Percentiles rank a stretch among this genome's conserved stretches.
Evolutionary conservation across 495 filamentous ascomycete species (phyloP).

Genomic region (Neurospora sp.): DNA sequence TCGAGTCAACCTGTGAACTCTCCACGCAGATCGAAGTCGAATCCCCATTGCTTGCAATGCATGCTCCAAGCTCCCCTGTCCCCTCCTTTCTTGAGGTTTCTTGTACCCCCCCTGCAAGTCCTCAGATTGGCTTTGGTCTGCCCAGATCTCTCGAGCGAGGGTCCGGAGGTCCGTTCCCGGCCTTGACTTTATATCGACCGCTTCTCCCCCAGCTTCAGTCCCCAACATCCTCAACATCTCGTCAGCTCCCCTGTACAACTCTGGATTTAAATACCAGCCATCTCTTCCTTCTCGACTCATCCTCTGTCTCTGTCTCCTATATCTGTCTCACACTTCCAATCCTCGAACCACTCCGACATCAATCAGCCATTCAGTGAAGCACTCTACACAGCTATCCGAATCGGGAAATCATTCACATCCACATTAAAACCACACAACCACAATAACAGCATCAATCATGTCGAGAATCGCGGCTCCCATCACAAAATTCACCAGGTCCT

Average conservation of each 20-base stretch:
- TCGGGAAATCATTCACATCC: background rate
- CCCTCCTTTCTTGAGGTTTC: background rate
- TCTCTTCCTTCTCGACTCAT: background rate
- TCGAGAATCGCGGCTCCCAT: constrained; percentile 31
- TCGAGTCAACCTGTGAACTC: background rate
- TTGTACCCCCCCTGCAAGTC: background rate
- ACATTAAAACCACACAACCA: background rate
- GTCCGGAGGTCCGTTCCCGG: background rate
- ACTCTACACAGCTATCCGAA: background rate
- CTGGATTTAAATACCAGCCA: background rate
- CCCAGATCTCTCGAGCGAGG: background rate
- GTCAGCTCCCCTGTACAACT: background rate
- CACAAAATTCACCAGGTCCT: constrained; percentile 34
- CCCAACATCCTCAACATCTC: background rate
- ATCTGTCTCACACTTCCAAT: background rate
- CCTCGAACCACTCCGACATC: background rate
- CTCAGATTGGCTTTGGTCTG: background rate
- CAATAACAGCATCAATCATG: constrained; percentile 18
- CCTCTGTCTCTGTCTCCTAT: background rate
- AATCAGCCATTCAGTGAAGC: background rate
- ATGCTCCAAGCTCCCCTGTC: background rate
- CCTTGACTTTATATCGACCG: background rate
- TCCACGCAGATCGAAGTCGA: background rate
- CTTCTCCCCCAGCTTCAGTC: background rate
- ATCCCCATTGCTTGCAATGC: background rate